Percentiles rank a stretch among this genome's conserved stretches.
phyloP scores from a whole-genome alignment of 768 basidiomycete genomes.

The Panellus pusillus region DNA sequence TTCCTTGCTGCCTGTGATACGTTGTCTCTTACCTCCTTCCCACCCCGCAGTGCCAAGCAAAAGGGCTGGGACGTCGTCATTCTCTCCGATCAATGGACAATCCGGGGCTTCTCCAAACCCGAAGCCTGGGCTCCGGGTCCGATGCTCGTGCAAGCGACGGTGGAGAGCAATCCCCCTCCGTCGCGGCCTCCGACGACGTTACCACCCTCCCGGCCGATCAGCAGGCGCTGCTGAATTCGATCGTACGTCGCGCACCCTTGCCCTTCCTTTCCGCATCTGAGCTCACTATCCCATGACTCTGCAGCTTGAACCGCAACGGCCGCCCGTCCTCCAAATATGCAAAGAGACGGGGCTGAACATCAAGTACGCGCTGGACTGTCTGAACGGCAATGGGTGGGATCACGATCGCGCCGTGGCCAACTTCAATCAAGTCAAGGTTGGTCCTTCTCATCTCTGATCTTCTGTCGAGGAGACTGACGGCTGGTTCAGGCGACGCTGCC shows the following conservation, averaged over 20 bases:
- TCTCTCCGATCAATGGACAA: slow-evolving; percentile 82
- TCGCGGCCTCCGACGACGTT: slow-evolving; percentile 25
- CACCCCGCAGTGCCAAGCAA: slow-evolving; percentile 57
- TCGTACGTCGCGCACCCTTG: slow-evolving; percentile 48
- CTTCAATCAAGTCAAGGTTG: slow-evolving; percentile 85
- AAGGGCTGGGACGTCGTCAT: slow-evolving; percentile 91
- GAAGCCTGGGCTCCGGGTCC: slow-evolving; percentile 79
- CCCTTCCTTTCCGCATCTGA: slow-evolving; percentile 14
- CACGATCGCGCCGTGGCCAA: slow-evolving; percentile 75
- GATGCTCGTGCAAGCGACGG: slow-evolving; percentile 63
- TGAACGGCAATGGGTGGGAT: slow-evolving; percentile 86
- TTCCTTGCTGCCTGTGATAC: not conserved
- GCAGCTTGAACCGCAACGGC: slow-evolving; percentile 71
- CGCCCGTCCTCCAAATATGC: slow-evolving; percentile 68
- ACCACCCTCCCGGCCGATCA: slow-evolving; percentile 41
- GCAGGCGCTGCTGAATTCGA: slow-evolving; percentile 49
- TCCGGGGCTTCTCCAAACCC: slow-evolving; percentile 82
- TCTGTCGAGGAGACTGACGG: slow-evolving; percentile 26
- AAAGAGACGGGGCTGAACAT: slow-evolving; percentile 77
- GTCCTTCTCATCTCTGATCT: not conserved
- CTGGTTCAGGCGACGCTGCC: slow-evolving; percentile 44
- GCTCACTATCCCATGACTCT: slow-evolving; percentile 11
- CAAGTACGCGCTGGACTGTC: slow-evolving; percentile 79
- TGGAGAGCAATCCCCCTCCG: slow-evolving; percentile 23
- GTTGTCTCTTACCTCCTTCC: slow-evolving; percentile 12